phyloP scores from a whole-genome alignment of 1,284 basidiomycete species.

The Naganishia liquefaciens region DNA sequence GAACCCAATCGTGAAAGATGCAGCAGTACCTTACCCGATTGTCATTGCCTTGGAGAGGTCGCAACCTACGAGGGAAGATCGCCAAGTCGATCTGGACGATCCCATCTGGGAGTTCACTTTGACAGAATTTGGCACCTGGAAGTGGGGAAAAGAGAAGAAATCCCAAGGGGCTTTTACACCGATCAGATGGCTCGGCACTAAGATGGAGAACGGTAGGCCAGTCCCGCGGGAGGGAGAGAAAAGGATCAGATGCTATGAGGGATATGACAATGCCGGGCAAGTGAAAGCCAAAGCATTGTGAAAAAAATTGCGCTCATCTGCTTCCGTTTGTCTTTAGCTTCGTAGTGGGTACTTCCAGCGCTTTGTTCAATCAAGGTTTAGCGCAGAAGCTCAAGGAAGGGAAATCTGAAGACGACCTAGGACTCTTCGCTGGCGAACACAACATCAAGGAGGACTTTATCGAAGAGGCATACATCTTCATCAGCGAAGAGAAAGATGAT shows the following conservation, averaged over 20 bases:
- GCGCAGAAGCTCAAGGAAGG: not conserved
- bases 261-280: constrained; percentile 43
- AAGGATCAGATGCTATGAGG: constrained; percentile 49
- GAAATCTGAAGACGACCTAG: not conserved
- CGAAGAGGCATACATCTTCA: constrained; percentile 42
- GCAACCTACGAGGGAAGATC: constrained; percentile 34
- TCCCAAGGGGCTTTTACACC: constrained; percentile 48
- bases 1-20: constrained; percentile 39
- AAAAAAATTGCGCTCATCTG: not conserved
- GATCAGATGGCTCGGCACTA: constrained; percentile 51
- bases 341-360: constrained; percentile 53
- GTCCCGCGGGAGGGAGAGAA: constrained; percentile 15
- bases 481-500: constrained; percentile 52
- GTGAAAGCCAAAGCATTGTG: not conserved
- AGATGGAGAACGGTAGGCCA: constrained; percentile 44
- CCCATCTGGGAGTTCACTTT: constrained; percentile 58
- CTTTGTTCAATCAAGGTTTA: constrained; percentile 48
- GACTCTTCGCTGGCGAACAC: constrained; percentile 35
- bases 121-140: constrained; percentile 57
- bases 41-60: constrained; percentile 57
- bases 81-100: constrained; percentile 49
- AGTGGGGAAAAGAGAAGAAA: not conserved
- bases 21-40: constrained; percentile 50
- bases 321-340: not conserved
- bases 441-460: not conserved